These are phyloP conservation scores for Phytopythium ostracodes DNA, from an alignment of 352 stramenopile species.

Conservation along the genomic window DNA sequence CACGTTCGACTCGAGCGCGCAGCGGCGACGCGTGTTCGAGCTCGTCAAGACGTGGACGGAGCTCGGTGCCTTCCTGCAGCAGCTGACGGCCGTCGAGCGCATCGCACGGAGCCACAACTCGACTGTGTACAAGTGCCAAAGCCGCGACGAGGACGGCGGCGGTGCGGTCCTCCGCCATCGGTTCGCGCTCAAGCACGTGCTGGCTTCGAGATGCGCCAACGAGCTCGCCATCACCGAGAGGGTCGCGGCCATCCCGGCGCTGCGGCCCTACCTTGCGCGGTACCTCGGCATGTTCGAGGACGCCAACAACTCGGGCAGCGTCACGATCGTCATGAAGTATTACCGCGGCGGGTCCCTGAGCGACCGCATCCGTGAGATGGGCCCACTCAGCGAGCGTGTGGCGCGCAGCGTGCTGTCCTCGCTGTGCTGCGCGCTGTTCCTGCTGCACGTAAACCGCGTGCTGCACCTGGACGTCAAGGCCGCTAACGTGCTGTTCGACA, in stretches of 20 bases:
- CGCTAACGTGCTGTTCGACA: conserved; percentile 62
- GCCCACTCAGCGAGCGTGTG: conserved; percentile 26
- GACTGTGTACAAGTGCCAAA: conserved; percentile 47
- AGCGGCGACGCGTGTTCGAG: conserved; percentile 46
- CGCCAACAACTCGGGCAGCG: conserved; percentile 25
- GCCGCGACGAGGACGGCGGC: conserved; percentile 18
- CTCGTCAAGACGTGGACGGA: conserved; percentile 54
- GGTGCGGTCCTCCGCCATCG: conserved; percentile 11
- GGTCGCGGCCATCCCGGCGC: conserved; percentile 21
- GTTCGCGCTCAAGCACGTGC: conserved; percentile 54
- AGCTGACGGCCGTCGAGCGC: conserved; percentile 37
- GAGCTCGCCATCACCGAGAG: conserved; percentile 48
- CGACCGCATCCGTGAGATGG: conserved; percentile 35
- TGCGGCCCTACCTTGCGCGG: conserved; percentile 41
- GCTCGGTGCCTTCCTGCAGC: conserved; percentile 45
- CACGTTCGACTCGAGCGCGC: conserved; percentile 35
- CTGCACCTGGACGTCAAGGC: conserved; percentile 67
- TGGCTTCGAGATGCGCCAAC: conserved; percentile 21
- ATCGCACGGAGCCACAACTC: conserved; percentile 48
- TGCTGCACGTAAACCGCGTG: conserved; percentile 47
- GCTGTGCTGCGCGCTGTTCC: conserved; percentile 40
- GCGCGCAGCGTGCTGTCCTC: conserved; percentile 35
- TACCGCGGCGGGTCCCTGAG: conserved; percentile 50
- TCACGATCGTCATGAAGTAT: conserved; percentile 65
- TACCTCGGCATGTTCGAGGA: conserved; percentile 67